Percentiles rank a stretch among this genome's conserved stretches.
Evolutionary conservation across 257 asterid species (phyloP).

Genomic region (Nicotiana paniculata): DNA sequence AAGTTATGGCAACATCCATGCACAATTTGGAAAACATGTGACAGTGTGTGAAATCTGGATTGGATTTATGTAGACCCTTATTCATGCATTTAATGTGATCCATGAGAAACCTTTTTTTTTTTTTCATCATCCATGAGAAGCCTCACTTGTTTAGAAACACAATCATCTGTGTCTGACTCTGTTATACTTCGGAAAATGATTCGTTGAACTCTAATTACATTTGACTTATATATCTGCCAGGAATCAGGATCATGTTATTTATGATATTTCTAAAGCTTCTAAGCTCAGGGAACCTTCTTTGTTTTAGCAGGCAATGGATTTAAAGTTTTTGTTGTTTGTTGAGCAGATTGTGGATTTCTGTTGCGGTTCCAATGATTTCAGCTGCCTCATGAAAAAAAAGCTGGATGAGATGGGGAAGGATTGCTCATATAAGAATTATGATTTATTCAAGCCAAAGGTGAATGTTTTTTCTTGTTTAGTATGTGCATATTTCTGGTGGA

Average conservation of each 20-base stretch:
- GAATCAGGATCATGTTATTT: slow-evolving; percentile 1
- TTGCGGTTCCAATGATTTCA: slow-evolving; percentile 91
- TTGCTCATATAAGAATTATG: slow-evolving; percentile 73
- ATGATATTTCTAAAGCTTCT: background rate
- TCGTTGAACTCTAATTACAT: background rate
- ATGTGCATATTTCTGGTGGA: background rate
- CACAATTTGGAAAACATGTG: too few species aligned
- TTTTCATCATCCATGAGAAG: too few species aligned
- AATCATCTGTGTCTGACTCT: background rate
- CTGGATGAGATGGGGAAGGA: slow-evolving; percentile 56
- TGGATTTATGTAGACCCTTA: too few species aligned
- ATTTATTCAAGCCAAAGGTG: slow-evolving; percentile 65
- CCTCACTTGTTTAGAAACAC: too few species aligned
- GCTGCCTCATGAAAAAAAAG: slow-evolving; percentile 73
- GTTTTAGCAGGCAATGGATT: background rate
- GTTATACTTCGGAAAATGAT: background rate
- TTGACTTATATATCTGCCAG: background rate
- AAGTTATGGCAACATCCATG: too few species aligned
- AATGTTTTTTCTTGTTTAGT: background rate
- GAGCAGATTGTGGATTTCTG: slow-evolving; percentile 88
- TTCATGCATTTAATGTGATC: too few species aligned
- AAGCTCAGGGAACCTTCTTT: background rate
- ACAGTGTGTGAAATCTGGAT: too few species aligned
- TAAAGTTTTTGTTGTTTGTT: slow-evolving; percentile 8
- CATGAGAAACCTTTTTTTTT: too few species aligned